Conservation (phyloP, 108 stramenopile species). For the Fistulifera pelliculosa region DNA sequence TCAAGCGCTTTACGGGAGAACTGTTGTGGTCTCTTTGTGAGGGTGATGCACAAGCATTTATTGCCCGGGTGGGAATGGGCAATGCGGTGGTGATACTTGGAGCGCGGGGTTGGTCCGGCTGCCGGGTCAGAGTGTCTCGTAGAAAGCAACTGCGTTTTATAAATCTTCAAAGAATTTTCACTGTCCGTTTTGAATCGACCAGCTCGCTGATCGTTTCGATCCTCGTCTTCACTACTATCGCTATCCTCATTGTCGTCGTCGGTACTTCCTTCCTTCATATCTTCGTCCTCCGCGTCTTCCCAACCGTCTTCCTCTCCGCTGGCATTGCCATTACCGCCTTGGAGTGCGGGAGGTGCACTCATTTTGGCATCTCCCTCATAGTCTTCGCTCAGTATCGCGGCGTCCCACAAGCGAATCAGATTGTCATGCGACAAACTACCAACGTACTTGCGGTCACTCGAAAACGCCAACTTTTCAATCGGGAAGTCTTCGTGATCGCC, state of each 20-base stretch:
- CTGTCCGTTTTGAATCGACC: constrained; percentile 62
- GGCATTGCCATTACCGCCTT: too few relatives aligned
- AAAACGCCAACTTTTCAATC: constrained; percentile 77
- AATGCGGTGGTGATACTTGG: constrained; percentile 74
- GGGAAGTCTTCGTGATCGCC: constrained; percentile 87
- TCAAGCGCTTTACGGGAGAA: constrained; percentile 67
- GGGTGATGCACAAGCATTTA: constrained; percentile 56
- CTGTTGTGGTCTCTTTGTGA: constrained; percentile 74
- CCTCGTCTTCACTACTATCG: constrained; percentile 44
- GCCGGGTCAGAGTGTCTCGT: constrained; percentile 16
- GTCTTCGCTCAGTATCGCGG: constrained; percentile 52
- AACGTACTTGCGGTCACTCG: constrained; percentile 60
- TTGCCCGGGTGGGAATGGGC: constrained; percentile 66
- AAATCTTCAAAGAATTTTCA: constrained; percentile 83
- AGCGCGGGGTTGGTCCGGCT: constrained; percentile 61
- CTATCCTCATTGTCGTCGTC: constrained; percentile 20
- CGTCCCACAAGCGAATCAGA: constrained; percentile 70
- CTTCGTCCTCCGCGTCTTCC: background rate
- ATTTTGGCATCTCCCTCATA: constrained; percentile 10
- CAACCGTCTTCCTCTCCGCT: too few relatives aligned
- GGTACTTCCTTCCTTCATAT: background rate
- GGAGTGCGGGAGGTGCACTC: too few relatives aligned
- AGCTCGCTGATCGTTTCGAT: constrained; percentile 27
- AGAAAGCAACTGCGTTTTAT: constrained; percentile 15
- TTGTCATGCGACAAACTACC: constrained; percentile 52